Conservation (phyloP, 805 yeast species). For the Candida piceae region DNA sequence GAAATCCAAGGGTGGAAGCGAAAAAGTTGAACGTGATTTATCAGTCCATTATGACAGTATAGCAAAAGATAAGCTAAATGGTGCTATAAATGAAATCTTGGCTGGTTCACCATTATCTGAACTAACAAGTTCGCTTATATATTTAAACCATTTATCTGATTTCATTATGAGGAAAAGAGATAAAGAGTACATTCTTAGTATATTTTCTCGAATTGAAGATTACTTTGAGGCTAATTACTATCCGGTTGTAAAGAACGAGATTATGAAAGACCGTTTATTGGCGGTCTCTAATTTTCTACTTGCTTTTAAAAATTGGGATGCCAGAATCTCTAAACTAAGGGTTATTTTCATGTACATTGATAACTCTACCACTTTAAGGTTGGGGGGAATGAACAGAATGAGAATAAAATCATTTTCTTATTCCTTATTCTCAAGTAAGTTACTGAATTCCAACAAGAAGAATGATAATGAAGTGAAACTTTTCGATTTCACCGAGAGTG, state of each 20-base stretch:
- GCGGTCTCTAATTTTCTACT: too few species aligned
- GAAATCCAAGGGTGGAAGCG: background rate
- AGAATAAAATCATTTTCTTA: slow-evolving; percentile 7
- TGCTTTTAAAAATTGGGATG: slow-evolving; percentile 12
- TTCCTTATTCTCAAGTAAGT: slow-evolving; percentile 5
- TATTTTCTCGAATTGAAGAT: background rate
- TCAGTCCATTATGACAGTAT: background rate
- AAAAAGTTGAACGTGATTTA: background rate
- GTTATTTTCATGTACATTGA: slow-evolving; percentile 12
- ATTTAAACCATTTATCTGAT: background rate
- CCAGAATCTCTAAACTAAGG: slow-evolving; percentile 5
- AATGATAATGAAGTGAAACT: slow-evolving; percentile 6
- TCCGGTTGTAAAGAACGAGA: background rate
- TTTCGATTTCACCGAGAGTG: slow-evolving; percentile 8
- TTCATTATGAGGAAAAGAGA: background rate
- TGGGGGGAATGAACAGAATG: background rate
- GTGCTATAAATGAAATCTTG: background rate
- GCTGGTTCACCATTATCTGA: background rate
- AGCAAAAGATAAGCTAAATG: background rate
- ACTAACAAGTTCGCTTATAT: background rate
- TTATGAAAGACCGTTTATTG: too few species aligned
- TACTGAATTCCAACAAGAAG: slow-evolving; percentile 5
- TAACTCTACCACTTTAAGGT: slow-evolving; percentile 9
- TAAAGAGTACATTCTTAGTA: background rate
- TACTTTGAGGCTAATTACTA: background rate